Evolutionary conservation across 306 rosid genomes (phyloP).

Genomic region (Sophora flavescens): DNA sequence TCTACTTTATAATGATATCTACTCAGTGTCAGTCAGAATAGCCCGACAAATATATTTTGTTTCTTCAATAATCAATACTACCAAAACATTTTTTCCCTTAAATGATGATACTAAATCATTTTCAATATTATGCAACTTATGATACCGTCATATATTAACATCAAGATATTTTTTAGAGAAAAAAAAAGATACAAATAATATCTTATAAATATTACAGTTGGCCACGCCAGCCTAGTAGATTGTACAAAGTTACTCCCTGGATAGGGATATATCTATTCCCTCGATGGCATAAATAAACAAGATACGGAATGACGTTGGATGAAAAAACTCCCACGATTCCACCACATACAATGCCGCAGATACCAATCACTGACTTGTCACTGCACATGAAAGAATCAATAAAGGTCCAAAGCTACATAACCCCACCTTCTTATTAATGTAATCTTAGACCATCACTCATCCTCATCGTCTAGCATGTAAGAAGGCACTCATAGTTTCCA

Average conservation of each 20-base stretch:
- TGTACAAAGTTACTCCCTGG: constrained; percentile 53
- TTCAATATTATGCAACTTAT: constrained; percentile 9
- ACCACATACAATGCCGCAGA: constrained; percentile 48
- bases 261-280: constrained; percentile 41
- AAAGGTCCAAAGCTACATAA: too few relatives aligned
- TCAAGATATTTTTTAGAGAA: neutral
- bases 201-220: constrained; percentile 53
- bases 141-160: neutral
- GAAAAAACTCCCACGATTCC: constrained; percentile 49
- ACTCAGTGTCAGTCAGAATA: too few relatives aligned
- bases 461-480: too few relatives aligned
- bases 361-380: constrained; percentile 54
- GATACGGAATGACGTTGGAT: constrained; percentile 47
- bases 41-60: neutral
- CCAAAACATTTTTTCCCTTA: neutral
- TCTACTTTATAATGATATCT: neutral
- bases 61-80: neutral
- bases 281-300: constrained; percentile 51
- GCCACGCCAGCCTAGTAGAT: constrained; percentile 48
- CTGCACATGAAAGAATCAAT: too few relatives aligned
- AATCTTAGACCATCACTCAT: too few relatives aligned
- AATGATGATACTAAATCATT: neutral
- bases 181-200: constrained; percentile 32
- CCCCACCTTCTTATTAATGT: too few relatives aligned
- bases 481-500: too few relatives aligned